Evolutionary conservation across 164 flowering plant species (phyloP).

Genomic region (Taxillus chinensis): DNA sequence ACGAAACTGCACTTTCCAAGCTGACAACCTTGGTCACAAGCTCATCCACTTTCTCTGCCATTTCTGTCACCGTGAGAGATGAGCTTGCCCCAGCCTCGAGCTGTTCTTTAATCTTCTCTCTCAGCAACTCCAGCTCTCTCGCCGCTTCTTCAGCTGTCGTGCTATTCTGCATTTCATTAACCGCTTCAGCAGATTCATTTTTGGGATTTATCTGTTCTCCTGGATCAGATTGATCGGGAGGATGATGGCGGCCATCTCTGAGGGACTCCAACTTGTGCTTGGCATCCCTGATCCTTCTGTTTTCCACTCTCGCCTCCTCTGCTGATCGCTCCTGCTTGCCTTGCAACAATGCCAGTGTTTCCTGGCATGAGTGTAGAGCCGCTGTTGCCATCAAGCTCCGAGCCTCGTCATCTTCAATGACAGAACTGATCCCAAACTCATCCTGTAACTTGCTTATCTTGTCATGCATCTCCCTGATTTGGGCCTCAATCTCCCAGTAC

Average conservation of each 20-base stretch:
- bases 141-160: constrained; percentile 1
- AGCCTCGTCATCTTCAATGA: constrained; percentile 68
- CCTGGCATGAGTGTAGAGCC: constrained; percentile 61
- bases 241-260: constrained; percentile 15
- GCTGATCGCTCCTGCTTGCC: constrained; percentile 39
- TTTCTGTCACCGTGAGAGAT: constrained; percentile 40
- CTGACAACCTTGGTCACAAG: constrained; percentile 61
- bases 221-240: constrained; percentile 3
- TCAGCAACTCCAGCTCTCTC: constrained; percentile 17
- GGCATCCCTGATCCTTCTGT: constrained; percentile 29
- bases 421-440: constrained; percentile 39
- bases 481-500: constrained; percentile 58
- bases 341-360: constrained; percentile 39
- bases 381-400: constrained; percentile 57
- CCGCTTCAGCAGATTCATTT: constrained; percentile 5
- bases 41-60: constrained; percentile 77
- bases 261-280: constrained; percentile 29
- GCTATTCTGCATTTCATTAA: constrained; percentile 6
- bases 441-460: constrained; percentile 44
- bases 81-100: constrained; percentile 18
- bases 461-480: constrained; percentile 42
- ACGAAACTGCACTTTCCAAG: constrained; percentile 49
- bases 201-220: constrained; percentile 4
- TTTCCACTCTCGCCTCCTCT: constrained; percentile 37
- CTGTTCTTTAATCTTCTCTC: constrained; percentile 32